phyloP scores from a whole-genome alignment of 345 rosid genomes.

The Bruguiera parviflora region DNA sequence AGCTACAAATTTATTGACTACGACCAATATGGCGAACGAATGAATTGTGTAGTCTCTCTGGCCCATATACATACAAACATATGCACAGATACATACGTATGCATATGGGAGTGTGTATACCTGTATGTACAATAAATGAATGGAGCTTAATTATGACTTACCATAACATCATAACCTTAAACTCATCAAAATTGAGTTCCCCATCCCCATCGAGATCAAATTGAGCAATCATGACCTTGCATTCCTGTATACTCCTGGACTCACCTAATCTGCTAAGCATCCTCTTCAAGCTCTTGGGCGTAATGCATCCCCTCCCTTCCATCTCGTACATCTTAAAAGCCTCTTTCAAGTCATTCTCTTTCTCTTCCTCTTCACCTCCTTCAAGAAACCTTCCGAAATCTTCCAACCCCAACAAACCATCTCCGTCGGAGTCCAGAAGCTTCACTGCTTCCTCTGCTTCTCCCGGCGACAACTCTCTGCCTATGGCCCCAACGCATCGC shows the following conservation, averaged over 20 bases:
- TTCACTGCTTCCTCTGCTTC: constrained; percentile 26
- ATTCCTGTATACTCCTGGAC: not conserved
- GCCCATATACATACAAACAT: too few relatives aligned
- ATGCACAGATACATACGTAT: too few relatives aligned
- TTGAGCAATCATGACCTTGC: constrained; percentile 22
- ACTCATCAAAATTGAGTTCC: constrained; percentile 27
- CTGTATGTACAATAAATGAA: too few relatives aligned
- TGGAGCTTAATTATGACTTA: not conserved
- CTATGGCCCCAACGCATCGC: constrained; percentile 10
- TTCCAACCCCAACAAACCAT: constrained; percentile 22
- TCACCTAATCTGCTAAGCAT: constrained; percentile 26
- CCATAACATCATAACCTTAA: constrained; percentile 26
- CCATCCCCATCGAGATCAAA: constrained; percentile 37
- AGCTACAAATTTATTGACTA: not conserved
- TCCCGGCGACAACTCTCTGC: constrained; percentile 7
- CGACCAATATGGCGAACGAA: not conserved
- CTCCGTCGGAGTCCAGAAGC: constrained; percentile 22
- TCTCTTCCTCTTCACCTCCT: constrained; percentile 29
- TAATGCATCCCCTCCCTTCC: constrained; percentile 21
- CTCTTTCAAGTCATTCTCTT: constrained; percentile 15
- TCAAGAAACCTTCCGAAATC: constrained; percentile 24
- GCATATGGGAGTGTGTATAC: too few relatives aligned
- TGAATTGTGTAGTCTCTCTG: too few relatives aligned
- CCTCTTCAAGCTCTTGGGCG: constrained; percentile 28
- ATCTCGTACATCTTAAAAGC: constrained; percentile 30